A percentile compares a stretch with the other conserved stretches of the same genome.
phyloP scores from a whole-genome alignment of 208 protist species.

The Eutreptiella sp. region DNA sequence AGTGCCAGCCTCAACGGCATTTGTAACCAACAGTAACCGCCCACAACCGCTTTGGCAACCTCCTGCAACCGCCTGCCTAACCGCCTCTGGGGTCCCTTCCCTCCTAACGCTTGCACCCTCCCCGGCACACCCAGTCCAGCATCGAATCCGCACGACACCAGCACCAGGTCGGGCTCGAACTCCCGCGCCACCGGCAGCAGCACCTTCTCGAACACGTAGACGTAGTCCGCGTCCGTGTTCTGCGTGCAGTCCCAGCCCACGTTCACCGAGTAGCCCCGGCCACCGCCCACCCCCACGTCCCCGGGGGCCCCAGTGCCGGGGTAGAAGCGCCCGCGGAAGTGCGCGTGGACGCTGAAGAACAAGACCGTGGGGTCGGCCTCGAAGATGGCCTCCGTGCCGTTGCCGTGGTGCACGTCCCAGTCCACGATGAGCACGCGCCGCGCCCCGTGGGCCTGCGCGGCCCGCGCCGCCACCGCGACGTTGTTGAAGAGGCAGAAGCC shows the following conservation, averaged over 20 bases:
- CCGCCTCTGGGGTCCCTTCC: no score
- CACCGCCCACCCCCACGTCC: slow-evolving; percentile 41
- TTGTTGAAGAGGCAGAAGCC: slow-evolving; percentile 87
- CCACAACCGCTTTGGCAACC: no score
- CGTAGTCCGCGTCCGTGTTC: slow-evolving; percentile 87
- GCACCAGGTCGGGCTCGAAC: slow-evolving; percentile 80
- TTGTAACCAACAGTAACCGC: no score
- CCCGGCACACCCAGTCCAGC: slow-evolving; percentile 63
- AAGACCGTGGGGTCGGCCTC: slow-evolving; percentile 77
- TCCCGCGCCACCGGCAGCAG: slow-evolving; percentile 74
- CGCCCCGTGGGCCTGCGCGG: slow-evolving; percentile 41
- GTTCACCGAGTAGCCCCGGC: slow-evolving; percentile 84
- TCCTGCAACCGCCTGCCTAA: no score
- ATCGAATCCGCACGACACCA: slow-evolving; percentile 92
- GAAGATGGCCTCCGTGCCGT: slow-evolving; percentile 86
- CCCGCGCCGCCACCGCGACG: slow-evolving; percentile 71
- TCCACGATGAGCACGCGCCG: slow-evolving; percentile 79
- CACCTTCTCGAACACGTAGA: slow-evolving; percentile 79
- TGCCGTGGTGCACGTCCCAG: slow-evolving; percentile 91
- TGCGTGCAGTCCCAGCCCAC: slow-evolving; percentile 72
- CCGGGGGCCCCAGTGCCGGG: slow-evolving; percentile 65
- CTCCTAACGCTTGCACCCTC: no score
- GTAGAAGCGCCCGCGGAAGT: slow-evolving; percentile 75
- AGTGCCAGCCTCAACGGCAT: no score
- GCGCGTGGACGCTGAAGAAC: slow-evolving; percentile 85